Evolutionary conservation across 1,139 yeast species (phyloP).

Genomic region (Kazachstania sp.): DNA sequence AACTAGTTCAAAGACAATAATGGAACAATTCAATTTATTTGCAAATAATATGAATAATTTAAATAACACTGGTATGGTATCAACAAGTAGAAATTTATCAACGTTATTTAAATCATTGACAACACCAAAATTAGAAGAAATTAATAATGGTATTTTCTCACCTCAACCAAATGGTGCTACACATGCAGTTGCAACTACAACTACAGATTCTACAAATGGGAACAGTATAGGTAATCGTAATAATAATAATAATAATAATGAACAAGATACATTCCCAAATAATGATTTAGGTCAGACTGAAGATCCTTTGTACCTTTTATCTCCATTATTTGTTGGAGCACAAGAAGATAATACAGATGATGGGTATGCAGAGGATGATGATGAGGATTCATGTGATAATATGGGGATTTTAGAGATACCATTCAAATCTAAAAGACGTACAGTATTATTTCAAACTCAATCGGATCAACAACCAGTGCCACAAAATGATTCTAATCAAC

Average conservation of each 20-base stretch:
- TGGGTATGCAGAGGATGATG: slow-evolving; percentile 31
- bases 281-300: background rate
- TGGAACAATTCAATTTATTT: slow-evolving; percentile 27
- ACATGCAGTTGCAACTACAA: background rate
- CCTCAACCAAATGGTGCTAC: background rate
- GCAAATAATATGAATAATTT: background rate
- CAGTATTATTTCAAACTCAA: slow-evolving; percentile 10
- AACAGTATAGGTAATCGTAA: too few relatives aligned
- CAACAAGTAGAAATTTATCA: slow-evolving; percentile 7
- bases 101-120: slow-evolving; percentile 3
- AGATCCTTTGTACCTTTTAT: slow-evolving; percentile 2
- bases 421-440: slow-evolving; percentile 16
- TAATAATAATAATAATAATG: too few relatives aligned
- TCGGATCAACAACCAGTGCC: background rate
- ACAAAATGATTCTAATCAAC: background rate
- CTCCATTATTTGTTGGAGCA: slow-evolving; percentile 5
- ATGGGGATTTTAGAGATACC: slow-evolving; percentile 35
- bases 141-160: background rate
- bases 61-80: background rate
- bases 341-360: slow-evolving; percentile 26
- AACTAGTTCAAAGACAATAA: slow-evolving; percentile 18
- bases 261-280: background rate
- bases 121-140: slow-evolving; percentile 3
- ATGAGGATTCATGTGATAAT: slow-evolving; percentile 24
- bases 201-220: background rate